Base-by-base conservation (phyloP, 306 rosid species). In the Cucurbita maxima region DNA sequence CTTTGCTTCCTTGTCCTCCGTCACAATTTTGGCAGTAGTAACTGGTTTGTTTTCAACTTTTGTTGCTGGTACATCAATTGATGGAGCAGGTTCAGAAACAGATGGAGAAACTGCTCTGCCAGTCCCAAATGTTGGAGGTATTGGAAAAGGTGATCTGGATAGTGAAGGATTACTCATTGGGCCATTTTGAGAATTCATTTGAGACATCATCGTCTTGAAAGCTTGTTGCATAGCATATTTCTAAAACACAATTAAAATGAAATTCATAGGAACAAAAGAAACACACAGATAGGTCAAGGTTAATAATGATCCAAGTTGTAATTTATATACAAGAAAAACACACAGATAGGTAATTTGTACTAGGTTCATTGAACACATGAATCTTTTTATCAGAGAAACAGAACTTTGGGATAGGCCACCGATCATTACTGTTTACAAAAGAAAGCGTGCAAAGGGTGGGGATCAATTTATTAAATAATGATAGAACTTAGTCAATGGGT, bases 191-290 rank as follows among this genome's bases (percentile, higher is more conserved):
- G 97, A 8, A 87, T 85, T 86, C 96, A 86, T 84, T 81, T 91
- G 97, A 72, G 96, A 87, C 99, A 91, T 89, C 88, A 95, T 25
- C 67, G 90, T 88, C 90, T 95, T 89, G 80, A 91, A 85, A 85
- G 99, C 97, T 91, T 91, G 99, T 89, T 91, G 96, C 96, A 91
- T 91, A 58, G 97, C 97, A 95, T 89, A 95, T 58, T 87, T 89
- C 99, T 95, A 88, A 79, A 75, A 81, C 64, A 79, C 25, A 25
- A 78, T 75, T 41, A 62, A 19, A 20, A 12, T 58, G 36, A 30
- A 74, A 58, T 12, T 20, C 11, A 30, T 60, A 48, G 71, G 55
- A 74, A 44, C 47, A 30, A 47, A 41, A 10, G 8, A 20, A 57
- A 38, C 50, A 73, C 57, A 47, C 4, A 47, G 34, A 48, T 7